Conservation (phyloP, 139 green algal species). For the Micractinium conductrix region DNA sequence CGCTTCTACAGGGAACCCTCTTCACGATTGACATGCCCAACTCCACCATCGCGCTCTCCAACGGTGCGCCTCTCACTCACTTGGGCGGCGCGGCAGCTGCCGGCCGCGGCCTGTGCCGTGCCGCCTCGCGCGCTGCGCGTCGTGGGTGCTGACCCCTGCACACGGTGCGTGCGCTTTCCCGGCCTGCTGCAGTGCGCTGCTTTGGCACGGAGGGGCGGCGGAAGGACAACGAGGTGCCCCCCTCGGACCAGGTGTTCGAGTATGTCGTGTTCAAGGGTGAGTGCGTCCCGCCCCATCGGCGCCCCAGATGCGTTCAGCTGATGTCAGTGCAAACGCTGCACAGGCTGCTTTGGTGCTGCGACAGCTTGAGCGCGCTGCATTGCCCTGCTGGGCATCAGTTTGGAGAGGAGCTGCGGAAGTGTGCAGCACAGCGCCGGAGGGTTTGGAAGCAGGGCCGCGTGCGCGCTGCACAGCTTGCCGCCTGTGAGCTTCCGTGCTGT, state of each 20-base stretch:
- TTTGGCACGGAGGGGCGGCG: conserved; percentile 94
- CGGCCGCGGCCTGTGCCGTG: no score
- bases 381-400: no score
- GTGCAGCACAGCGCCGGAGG: no score
- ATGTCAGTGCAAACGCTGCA: no score
- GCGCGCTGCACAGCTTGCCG: no score
- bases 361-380: no score
- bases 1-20: conserved; percentile 74
- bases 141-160: neutral
- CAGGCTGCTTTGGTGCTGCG: no score
- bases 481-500: no score
- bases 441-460: no score
- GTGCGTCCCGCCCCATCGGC: no score
- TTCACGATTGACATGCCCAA: conserved; percentile 91
- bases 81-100: neutral
- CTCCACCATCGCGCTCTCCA: conserved; percentile 85
- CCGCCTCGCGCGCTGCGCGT: neutral
- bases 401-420: no score
- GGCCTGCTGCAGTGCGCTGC: conserved; percentile 76
- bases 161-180: neutral
- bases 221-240: conserved; percentile 72
- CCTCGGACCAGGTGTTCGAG: conserved; percentile 87
- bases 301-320: no score
- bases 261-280: conserved; percentile 94
- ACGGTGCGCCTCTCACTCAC: conserved; percentile 60